Evolutionary conservation across 768 basidiomycete species (phyloP), one percentile per base, ranked within the genome.

Genomic region (Nidularia sp.): DNA sequence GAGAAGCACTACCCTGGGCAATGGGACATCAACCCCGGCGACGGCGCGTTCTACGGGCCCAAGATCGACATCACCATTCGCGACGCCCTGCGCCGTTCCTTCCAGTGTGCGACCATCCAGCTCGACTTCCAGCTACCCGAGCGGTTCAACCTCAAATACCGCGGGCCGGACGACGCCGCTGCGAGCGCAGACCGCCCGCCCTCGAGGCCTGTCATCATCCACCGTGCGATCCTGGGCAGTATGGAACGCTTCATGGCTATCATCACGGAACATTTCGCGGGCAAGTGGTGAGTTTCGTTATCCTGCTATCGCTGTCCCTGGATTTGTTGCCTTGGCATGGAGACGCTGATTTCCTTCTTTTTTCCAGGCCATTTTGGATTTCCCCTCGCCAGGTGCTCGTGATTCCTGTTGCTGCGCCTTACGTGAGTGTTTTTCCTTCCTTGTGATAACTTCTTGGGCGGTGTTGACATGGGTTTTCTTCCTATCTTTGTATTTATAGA

Each of bases 21-120:
- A 58, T 99, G 97, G 97, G 81, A 85, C 50, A 69, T 95, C 52
- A 97, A 97, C 68, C 90, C 91, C 6, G 96, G 94, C 44, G 97
- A 99, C 62, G 97, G 97, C 47, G 97, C 97, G 7, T 99, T 99
- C 81, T 99, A 99, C 71, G 97, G 97, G 0, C 97, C 97, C 57
- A 98, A 98, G 77, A 96, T 98, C 62, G 97, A 98, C 70, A 96
- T 99, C 73, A 93, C 90, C 54, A 89, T 98, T 65, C 83, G 85
- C 25, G 97, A 99, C 61, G 95, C 97, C 0, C 77, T 98, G 22
- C 83, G 79, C 35, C 85, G 97, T 45, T 92, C 93, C 22, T 96
- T 93, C 85, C 97, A 99, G 69, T 98, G 96, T 62, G 97, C 94
- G 39, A 98, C 97, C 2, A 98, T 98, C 68, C 91, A 98, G 71